phyloP scores from a whole-genome alignment of 75 land plant genomes.

The Adiantum capillusveneris region DNA sequence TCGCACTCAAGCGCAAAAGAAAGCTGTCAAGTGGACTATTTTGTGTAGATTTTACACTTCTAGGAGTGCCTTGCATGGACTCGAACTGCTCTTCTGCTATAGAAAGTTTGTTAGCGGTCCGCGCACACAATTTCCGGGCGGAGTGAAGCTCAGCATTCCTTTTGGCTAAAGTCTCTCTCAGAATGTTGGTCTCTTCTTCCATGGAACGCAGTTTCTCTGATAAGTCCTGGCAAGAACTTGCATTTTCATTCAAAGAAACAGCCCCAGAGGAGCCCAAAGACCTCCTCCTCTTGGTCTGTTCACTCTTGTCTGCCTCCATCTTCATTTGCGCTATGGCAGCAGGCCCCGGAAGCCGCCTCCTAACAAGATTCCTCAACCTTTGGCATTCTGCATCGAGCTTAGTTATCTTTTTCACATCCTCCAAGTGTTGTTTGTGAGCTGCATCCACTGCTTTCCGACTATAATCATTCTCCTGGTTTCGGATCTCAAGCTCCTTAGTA shows the following conservation, averaged over 20 bases:
- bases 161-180: conserved; percentile 45
- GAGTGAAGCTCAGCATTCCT: too few species aligned
- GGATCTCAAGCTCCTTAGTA: conserved; percentile 42
- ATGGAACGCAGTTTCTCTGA: not conserved
- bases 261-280: too few species aligned
- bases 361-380: conserved; percentile 34
- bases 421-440: conserved; percentile 67
- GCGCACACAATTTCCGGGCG: not conserved
- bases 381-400: conserved; percentile 85
- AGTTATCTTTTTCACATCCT: conserved; percentile 61
- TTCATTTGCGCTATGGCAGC: conserved; percentile 29
- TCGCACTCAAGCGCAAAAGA: too few species aligned
- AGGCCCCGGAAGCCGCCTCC: conserved; percentile 33
- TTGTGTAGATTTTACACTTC: not conserved
- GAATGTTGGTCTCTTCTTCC: conserved; percentile 57
- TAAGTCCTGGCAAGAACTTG: too few species aligned
- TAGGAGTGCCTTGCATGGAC: too few species aligned
- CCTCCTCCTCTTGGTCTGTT: too few species aligned
- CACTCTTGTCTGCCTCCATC: conserved; percentile 18
- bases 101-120: not conserved
- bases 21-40: not conserved
- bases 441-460: conserved; percentile 52
- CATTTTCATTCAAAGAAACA: too few species aligned
- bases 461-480: conserved; percentile 54
- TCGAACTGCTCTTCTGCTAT: not conserved